Base-by-base conservation (phyloP, 345 rosid species). In the Arabidopsis arenosa region DNA sequence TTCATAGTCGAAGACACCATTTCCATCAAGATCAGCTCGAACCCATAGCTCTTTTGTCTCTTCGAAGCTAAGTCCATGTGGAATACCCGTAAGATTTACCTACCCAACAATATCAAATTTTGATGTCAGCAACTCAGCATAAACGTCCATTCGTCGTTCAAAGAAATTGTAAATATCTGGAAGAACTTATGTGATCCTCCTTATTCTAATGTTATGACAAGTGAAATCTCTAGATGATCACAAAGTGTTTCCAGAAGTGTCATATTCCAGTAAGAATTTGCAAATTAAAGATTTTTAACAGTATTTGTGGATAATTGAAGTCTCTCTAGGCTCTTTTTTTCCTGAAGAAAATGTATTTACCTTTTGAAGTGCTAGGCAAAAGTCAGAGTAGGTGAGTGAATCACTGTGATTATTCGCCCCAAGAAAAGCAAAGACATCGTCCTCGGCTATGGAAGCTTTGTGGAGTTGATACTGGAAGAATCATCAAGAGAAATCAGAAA, bases 291-390 rank as follows among this genome's bases (percentile, higher is more conserved):
- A 64, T 3, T 3, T 48, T 37, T 54, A 9, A 47, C 65, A 74
- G 49, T 41, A 45, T 54, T 54, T 44, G 17, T 56, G 9, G 63
- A 41, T 14, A 65, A 12, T 49, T 23, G 9, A 75, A 7, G 52
- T 33, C 47, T 57, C 18, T 13, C 15, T 51, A 49, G 35, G 13
- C 35, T 18, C 55, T 10, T 18, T 13, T 47, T 15, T 15, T 7
- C 47, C 28, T 55, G 10, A 37, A 41, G 70, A 49, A 49, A 69
- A 13, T 32, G 17, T 32, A 37, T 40, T 13, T 79, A 90, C 96
- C 92, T 85, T 86, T 51, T 83, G 66, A 58, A 90, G 90, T 43
- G 87, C 93, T 77, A 85, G 87, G 76, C 90, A 87, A 69, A 90
- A 88, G 23, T 76, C 78, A 26, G 92, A 75, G 71, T 87, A 85